Conservation (phyloP, 1,284 basidiomycete species). For the Pulchroboletus neoregius region DNA sequence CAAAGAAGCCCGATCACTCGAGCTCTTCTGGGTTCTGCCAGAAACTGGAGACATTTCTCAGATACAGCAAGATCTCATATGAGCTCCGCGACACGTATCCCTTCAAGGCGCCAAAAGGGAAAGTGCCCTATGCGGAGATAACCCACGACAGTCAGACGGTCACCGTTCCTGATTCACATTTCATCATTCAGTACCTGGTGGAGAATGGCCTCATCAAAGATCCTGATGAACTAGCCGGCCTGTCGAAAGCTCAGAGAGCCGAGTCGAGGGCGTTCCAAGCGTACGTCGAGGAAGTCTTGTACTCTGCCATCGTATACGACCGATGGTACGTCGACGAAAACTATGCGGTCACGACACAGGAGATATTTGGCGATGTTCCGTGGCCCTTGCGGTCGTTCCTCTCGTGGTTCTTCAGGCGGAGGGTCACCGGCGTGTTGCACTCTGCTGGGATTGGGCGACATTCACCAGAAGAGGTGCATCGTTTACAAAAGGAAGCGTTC, state of each 20-base stretch:
- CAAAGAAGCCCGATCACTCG: conserved; percentile 23
- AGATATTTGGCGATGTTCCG: conserved; percentile 14
- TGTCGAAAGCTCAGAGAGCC: conserved; percentile 29
- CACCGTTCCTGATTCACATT: conserved; percentile 32
- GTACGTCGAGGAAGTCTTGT: conserved; percentile 33
- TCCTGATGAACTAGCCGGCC: conserved; percentile 27
- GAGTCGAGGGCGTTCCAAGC: conserved; percentile 36
- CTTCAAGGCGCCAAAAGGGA: conserved; percentile 30
- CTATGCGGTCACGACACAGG: conserved; percentile 14
- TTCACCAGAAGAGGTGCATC: conserved; percentile 31
- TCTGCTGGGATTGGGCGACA: conserved; percentile 31
- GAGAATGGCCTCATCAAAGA: conserved; percentile 25
- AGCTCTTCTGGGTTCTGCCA: conserved; percentile 36
- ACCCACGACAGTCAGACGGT: conserved; percentile 20
- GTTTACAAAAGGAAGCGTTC: conserved; percentile 30
- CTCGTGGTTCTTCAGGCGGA: conserved; percentile 24
- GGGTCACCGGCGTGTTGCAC: conserved; percentile 16
- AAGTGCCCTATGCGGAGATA: conserved; percentile 34
- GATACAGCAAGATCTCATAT: conserved; percentile 27
- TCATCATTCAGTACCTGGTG: conserved; percentile 34
- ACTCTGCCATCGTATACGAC: conserved; percentile 29
- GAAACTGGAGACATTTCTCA: conserved; percentile 33
- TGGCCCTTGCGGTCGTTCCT: conserved; percentile 25
- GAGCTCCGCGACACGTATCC: conserved; percentile 28
- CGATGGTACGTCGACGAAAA: conserved; percentile 32